Evolutionary conservation across 2,329 filamentous ascomycete genomes (phyloP), one percentile per base, ranked within the genome.

Genomic region (Fusarium subtropicale): DNA sequence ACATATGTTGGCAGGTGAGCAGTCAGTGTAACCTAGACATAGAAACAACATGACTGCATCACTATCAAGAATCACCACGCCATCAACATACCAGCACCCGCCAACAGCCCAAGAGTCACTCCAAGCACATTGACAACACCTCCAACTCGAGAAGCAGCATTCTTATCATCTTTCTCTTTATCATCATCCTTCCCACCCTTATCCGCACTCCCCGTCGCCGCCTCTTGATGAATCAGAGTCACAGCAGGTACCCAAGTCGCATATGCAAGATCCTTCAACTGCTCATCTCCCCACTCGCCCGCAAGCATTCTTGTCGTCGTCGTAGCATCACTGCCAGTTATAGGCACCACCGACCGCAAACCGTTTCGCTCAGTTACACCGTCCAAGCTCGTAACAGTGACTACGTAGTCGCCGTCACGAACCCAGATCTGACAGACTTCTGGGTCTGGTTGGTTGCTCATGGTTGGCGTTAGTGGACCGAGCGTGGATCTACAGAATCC

Each of bases 61-160:
- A 20, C 36, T 20, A 12, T 20, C 5, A 12, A n/a, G 0, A 12
- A 38, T 26, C 28, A 56, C 44, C 26, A 57, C 2, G 6, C 22
- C 9, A 66, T 6, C 31, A 68, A 24, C 46, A 61, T 56, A 3
- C 66, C 65, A 12, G 47, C 30, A 3, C 55, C 60, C 10, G 20
- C 46, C 10, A 68, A 3, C 7, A 69, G 15, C 2, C 65, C 60
- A 26, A 69, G 2, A 22, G 38, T 16, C 3, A 56, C 2, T 2
- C 50, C 60, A 20, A 68, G 5, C 2, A 66, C 22, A 26, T 55
- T 44, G 7, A 55, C 7, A 6, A 16, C n/a, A 4, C 39, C 38
- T 1, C n/a, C 20, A n/a, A 22, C 26, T 0, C 7, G 16, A 2
- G 53, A 13, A 47, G 52, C 52, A 22, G 31, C 12, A 13, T 34